Percentiles rank a stretch among this genome's conserved stretches.
phyloP scores from a whole-genome alignment of 495 filamentous ascomycete genomes.

The Neurospora tetraspora region DNA sequence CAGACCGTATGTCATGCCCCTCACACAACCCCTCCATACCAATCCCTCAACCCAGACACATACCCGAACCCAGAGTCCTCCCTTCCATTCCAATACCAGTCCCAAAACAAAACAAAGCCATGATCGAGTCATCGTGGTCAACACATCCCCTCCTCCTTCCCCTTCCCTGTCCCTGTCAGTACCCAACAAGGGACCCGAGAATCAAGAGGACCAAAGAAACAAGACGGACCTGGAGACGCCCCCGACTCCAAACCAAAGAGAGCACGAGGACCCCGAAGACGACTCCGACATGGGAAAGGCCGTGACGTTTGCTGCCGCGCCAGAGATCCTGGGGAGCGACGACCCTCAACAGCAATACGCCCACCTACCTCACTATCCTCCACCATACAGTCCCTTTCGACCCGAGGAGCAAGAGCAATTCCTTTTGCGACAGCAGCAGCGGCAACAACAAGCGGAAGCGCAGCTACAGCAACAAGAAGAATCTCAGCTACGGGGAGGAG shows the following conservation, averaged over 20 bases:
- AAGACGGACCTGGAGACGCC: background rate
- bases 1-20: conserved; percentile 35
- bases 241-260: background rate
- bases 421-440: background rate
- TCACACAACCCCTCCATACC: conserved; percentile 1
- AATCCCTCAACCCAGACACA: background rate
- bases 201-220: background rate
- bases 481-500: background rate
- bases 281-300: background rate
- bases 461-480: background rate
- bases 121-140: background rate
- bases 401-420: background rate
- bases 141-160: background rate
- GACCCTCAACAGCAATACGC: background rate
- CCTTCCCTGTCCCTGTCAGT: background rate
- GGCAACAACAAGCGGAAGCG: background rate
- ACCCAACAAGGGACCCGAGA: background rate
- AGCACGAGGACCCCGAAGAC: background rate
- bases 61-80: background rate
- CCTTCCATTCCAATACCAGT: background rate
- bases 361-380: background rate
- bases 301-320: background rate
- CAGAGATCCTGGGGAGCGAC: background rate
- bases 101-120: background rate
- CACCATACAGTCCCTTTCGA: background rate